Conservation (phyloP, 202 grass and related monocot genomes). For the Panicum hallii region DNA sequence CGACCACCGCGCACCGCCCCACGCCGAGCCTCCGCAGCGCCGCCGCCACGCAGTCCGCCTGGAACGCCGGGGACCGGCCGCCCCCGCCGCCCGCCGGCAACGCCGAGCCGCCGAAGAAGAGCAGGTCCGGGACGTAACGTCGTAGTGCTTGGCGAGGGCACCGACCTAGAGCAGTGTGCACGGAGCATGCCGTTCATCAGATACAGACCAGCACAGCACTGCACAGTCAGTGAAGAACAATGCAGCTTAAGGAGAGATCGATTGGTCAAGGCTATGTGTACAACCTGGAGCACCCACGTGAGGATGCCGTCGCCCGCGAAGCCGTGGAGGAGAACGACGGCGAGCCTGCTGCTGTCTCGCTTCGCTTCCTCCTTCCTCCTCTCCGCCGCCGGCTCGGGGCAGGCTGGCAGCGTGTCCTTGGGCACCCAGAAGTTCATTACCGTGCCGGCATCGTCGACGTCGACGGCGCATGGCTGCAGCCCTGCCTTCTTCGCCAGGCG, state of each 20-base stretch:
- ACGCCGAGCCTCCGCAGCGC: conserved; percentile 52
- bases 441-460: conserved; percentile 54
- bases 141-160: conserved; percentile 35
- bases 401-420: conserved; percentile 24
- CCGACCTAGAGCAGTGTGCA: neutral
- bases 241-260: neutral
- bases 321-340: conserved; percentile 65
- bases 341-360: neutral
- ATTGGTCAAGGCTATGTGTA: too few species aligned
- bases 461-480: conserved; percentile 42
- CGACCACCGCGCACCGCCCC: conserved; percentile 50
- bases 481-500: conserved; percentile 52
- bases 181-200: neutral
- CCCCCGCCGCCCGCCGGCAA: conserved; percentile 3
- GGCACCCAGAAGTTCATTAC: conserved; percentile 52
- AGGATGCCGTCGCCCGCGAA: conserved; percentile 63
- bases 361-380: neutral
- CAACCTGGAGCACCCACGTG: conserved; percentile 54
- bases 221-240: neutral
- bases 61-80: conserved; percentile 43
- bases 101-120: conserved; percentile 61
- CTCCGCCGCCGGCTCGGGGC: neutral
- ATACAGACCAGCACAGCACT: neutral
- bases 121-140: conserved; percentile 70
- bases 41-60: conserved; percentile 47